These are phyloP conservation scores for Colletotrichum sp. DNA, from an alignment of 2,329 filamentous ascomycete species.

Conservation along the genomic window DNA sequence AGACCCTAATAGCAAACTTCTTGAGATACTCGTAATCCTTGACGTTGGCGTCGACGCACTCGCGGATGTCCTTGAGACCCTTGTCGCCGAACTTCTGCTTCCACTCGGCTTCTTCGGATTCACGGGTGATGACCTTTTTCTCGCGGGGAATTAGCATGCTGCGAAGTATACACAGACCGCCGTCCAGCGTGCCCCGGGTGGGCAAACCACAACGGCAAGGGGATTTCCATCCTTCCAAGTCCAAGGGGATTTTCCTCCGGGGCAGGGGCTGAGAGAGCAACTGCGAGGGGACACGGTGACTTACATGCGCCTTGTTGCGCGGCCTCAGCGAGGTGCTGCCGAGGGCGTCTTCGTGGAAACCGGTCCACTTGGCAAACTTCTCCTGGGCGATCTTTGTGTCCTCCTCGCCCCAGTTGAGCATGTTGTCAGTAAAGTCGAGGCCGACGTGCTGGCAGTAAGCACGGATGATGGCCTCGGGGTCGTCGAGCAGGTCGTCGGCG, in stretches of 20 bases:
- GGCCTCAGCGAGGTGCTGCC: slow-evolving; percentile 78
- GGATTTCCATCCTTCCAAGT: not conserved
- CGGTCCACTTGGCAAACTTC: slow-evolving; percentile 95
- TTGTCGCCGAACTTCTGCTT: slow-evolving; percentile 74
- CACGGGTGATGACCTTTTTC: slow-evolving; percentile 66
- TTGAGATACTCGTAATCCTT: slow-evolving; percentile 82
- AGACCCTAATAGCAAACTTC: slow-evolving; percentile 72
- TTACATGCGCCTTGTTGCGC: slow-evolving; percentile 65
- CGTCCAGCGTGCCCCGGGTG: not conserved
- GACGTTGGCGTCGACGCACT: slow-evolving; percentile 74
- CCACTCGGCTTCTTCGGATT: slow-evolving; percentile 75
- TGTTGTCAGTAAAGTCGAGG: slow-evolving; percentile 73
- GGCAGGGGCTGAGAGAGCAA: not conserved
- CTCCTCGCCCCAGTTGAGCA: slow-evolving; percentile 85
- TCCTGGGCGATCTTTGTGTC: slow-evolving; percentile 74
- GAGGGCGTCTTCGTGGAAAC: slow-evolving; percentile 95
- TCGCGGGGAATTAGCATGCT: slow-evolving; percentile 23
- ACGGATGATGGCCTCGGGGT: slow-evolving; percentile 75
- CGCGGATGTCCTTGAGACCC: slow-evolving; percentile 70
- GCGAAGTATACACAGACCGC: not conserved
- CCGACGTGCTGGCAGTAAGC: slow-evolving; percentile 84
- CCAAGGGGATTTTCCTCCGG: not conserved
- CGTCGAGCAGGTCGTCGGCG: slow-evolving; percentile 90
- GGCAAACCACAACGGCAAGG: slow-evolving; percentile 5
- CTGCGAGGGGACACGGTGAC: slow-evolving; percentile 27